A percentile compares a stretch with the other conserved stretches of the same genome.
These are phyloP conservation scores for Sphaerosporella brunnea DNA, from an alignment of 495 filamentous ascomycete species.

Conservation along the genomic window DNA sequence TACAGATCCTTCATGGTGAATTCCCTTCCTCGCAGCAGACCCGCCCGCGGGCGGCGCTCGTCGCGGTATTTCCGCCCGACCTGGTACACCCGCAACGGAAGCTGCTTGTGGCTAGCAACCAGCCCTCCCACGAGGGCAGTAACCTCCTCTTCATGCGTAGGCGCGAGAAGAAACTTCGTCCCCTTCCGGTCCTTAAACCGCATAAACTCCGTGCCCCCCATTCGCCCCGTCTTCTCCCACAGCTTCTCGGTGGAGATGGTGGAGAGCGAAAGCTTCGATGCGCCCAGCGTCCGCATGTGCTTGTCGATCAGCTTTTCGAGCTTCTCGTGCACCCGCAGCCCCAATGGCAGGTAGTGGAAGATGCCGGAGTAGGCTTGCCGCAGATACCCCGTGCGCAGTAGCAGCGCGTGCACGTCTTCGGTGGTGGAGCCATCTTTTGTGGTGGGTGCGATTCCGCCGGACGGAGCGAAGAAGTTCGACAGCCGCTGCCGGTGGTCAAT, in stretches of 20 bases:
- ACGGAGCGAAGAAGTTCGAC: conserved; percentile 61
- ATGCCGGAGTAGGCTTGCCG: conserved; percentile 74
- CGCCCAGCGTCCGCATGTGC: conserved; percentile 66
- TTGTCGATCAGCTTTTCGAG: conserved; percentile 70
- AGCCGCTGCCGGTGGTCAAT: conserved; percentile 44
- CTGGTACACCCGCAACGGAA: conserved; percentile 80
- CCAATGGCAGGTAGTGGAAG: conserved; percentile 87
- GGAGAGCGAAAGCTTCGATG: conserved; percentile 74
- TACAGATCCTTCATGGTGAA: conserved; percentile 98
- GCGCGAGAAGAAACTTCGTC: conserved; percentile 57
- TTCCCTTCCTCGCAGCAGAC: conserved; percentile 74
- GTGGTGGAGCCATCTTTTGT: conserved; percentile 20
- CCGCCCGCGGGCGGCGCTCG: conserved; percentile 72
- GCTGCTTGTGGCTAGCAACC: conserved; percentile 67
- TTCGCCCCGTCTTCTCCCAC: conserved; percentile 54
- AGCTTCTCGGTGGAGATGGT: conserved; percentile 70
- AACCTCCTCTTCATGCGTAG: conserved; percentile 95
- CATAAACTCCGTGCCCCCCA: conserved; percentile 54
- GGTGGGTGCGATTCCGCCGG: conserved; percentile 47
- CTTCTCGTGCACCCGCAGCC: conserved; percentile 74
- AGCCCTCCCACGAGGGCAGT: conserved; percentile 56
- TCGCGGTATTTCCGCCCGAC: conserved; percentile 89
- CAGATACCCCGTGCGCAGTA: conserved; percentile 63
- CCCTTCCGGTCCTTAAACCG: conserved; percentile 63
- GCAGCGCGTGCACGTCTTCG: conserved; percentile 53